phyloP scores from a whole-genome alignment of 2,329 filamentous ascomycete species.

The Thielaviopsis ethacetica region DNA sequence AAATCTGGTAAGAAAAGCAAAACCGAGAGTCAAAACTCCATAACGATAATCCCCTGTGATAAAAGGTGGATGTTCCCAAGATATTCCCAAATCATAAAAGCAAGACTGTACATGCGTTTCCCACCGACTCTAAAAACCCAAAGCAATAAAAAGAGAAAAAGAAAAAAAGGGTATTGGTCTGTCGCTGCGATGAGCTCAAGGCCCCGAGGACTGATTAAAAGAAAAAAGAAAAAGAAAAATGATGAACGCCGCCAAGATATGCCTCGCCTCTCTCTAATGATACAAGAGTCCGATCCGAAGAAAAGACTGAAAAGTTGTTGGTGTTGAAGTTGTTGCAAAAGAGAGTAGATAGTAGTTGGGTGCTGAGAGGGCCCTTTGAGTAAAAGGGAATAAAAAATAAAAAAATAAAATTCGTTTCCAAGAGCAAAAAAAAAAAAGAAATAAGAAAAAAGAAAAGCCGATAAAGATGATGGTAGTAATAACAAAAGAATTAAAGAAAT shows the following conservation, averaged over 20 bases:
- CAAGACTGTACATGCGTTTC: slow-evolving; percentile 12
- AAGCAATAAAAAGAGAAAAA: neutral
- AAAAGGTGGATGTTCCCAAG: neutral
- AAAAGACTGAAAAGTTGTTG: neutral
- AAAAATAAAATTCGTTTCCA: slow-evolving; percentile 3
- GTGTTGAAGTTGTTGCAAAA: slow-evolving; percentile 5
- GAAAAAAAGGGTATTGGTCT: neutral
- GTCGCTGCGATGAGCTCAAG: neutral
- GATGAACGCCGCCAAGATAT: slow-evolving; percentile 5
- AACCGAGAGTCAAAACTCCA: neutral
- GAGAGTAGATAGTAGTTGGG: slow-evolving; percentile 8
- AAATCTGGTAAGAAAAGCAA: neutral
- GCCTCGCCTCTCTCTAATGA: slow-evolving; percentile 10
- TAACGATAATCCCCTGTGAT: slow-evolving; percentile 4
- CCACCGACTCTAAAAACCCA: neutral
- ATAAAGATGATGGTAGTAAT: neutral
- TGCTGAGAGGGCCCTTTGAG: slow-evolving; percentile 3
- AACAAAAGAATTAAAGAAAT: neutral
- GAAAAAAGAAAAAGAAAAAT: slow-evolving; percentile 1
- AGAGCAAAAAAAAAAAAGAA: neutral
- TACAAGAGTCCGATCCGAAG: neutral
- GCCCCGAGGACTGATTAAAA: neutral
- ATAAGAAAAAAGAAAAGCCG: neutral
- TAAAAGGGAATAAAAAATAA: neutral
- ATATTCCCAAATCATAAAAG: slow-evolving; percentile 7